A percentile compares a stretch with the other conserved stretches of the same genome.
Conservation (phyloP, 805 yeast species). For the Dipodascopsis uninucleata region DNA sequence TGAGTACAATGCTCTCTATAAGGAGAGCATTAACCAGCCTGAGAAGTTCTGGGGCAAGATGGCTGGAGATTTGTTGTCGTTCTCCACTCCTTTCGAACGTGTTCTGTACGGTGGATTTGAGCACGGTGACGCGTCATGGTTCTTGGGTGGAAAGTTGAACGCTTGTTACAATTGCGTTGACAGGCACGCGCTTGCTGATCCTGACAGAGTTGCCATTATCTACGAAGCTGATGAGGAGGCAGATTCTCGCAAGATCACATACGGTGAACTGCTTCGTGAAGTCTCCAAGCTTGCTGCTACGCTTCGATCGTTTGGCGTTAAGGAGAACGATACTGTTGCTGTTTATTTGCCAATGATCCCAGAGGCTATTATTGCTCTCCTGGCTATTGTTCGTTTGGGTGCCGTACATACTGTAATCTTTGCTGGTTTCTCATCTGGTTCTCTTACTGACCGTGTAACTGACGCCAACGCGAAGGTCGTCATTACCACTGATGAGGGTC, state of each 20-base stretch:
- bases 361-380: conserved; percentile 88
- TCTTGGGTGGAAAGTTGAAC: conserved; percentile 85
- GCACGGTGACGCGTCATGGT: conserved; percentile 88
- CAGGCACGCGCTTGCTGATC: conserved; percentile 85
- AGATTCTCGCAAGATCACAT: conserved; percentile 71
- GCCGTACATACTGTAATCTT: conserved; percentile 94
- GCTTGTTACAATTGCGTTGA: conserved; percentile 94
- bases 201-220: conserved; percentile 65
- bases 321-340: conserved; percentile 94
- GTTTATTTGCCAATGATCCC: conserved; percentile 97
- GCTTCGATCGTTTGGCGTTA: conserved; percentile 77
- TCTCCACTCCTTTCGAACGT: conserved; percentile 74
- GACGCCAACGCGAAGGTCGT: conserved; percentile 84
- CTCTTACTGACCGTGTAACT: conserved; percentile 81
- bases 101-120: conserved; percentile 62
- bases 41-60: conserved; percentile 71
- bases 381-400: conserved; percentile 90
- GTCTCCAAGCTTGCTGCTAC: conserved; percentile 86
- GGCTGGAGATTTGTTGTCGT: conserved; percentile 67
- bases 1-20: conserved; percentile 66
- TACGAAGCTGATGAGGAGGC: conserved; percentile 92
- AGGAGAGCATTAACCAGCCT: conserved; percentile 75
- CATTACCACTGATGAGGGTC: conserved; percentile 92
- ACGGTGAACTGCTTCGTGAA: conserved; percentile 77
- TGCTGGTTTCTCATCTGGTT: conserved; percentile 94